Evolutionary conservation across 768 basidiomycete species (phyloP).

Genomic region (Hebeloma cylindrosporum): DNA sequence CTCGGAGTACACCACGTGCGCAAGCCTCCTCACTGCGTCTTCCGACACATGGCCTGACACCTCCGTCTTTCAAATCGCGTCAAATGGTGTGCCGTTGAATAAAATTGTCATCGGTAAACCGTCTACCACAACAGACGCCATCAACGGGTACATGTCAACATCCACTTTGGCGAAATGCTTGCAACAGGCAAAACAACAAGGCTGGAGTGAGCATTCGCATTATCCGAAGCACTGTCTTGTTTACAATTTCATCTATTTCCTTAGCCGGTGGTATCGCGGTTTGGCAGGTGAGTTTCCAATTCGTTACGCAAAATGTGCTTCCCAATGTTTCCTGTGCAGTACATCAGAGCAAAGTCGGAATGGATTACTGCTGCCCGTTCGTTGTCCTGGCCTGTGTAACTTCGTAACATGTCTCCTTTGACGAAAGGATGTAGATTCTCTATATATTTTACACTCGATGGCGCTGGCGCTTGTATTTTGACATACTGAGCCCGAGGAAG

Average conservation of each 20-base stretch:
- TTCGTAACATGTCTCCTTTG: not conserved
- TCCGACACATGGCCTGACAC: constrained; percentile 62
- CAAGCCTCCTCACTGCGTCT: constrained; percentile 56
- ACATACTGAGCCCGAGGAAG: too few species aligned
- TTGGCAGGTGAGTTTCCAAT: constrained; percentile 33
- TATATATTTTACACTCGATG: not conserved
- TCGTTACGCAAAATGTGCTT: not conserved
- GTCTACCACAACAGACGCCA: constrained; percentile 49
- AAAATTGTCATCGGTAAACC: constrained; percentile 83
- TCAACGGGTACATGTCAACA: constrained; percentile 61
- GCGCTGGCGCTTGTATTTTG: too few species aligned
- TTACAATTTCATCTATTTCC: not conserved
- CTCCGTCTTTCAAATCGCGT: constrained; percentile 58
- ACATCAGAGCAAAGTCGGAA: constrained; percentile 29
- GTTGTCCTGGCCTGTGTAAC: constrained; percentile 30
- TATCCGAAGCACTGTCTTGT: not conserved
- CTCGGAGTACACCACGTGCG: constrained; percentile 64
- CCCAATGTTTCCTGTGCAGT: constrained; percentile 21
- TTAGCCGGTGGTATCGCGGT: constrained; percentile 38
- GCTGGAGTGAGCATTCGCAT: constrained; percentile 59
- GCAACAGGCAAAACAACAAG: constrained; percentile 53
- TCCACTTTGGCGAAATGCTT: constrained; percentile 60
- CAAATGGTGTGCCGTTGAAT: constrained; percentile 52
- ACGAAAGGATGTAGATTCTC: not conserved
- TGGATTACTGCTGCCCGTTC: constrained; percentile 32